These are phyloP conservation scores for Wallacemonas sp. DNA, from an alignment of 208 protist genomes.

Conservation along the genomic window DNA sequence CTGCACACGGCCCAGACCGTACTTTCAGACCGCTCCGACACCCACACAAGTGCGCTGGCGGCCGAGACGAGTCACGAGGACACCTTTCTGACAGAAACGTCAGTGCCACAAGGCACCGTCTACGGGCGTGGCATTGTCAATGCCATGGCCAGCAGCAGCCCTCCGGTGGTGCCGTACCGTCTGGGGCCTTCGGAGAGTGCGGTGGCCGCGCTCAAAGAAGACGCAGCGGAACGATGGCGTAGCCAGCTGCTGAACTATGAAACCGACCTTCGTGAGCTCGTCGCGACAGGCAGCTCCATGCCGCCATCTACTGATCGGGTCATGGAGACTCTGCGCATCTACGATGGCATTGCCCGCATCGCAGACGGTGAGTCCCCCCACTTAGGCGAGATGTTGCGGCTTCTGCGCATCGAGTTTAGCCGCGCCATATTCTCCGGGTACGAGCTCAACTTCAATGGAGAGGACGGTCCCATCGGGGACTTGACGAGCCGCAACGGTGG, in stretches of 20 bases:
- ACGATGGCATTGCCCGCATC: slow-evolving; percentile 43
- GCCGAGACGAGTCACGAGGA: neutral
- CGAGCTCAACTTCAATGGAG: slow-evolving; percentile 5
- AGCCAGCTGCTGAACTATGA: slow-evolving; percentile 80
- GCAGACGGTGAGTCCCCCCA: slow-evolving; percentile 42
- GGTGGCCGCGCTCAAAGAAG: slow-evolving; percentile 29
- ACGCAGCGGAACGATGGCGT: slow-evolving; percentile 54
- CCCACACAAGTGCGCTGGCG: neutral
- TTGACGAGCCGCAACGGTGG: neutral
- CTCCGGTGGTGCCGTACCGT: neutral
- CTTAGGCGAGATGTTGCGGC: slow-evolving; percentile 65
- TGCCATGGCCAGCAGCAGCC: no score
- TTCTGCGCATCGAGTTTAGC: slow-evolving; percentile 87
- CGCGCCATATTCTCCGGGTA: slow-evolving; percentile 60
- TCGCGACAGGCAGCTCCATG: slow-evolving; percentile 25
- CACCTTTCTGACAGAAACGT: neutral
- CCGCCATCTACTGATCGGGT: slow-evolving; percentile 52
- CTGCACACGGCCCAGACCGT: neutral
- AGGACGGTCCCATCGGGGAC: slow-evolving; percentile 1
- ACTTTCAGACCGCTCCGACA: neutral
- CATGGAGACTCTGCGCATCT: slow-evolving; percentile 56
- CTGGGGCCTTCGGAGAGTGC: slow-evolving; percentile 31
- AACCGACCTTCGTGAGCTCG: slow-evolving; percentile 73
- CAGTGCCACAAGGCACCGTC: no score
- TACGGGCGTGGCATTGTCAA: no score